Evolutionary conservation across 345 rosid species (phyloP).

Genomic region (Diplotaxis tenuifolia): DNA sequence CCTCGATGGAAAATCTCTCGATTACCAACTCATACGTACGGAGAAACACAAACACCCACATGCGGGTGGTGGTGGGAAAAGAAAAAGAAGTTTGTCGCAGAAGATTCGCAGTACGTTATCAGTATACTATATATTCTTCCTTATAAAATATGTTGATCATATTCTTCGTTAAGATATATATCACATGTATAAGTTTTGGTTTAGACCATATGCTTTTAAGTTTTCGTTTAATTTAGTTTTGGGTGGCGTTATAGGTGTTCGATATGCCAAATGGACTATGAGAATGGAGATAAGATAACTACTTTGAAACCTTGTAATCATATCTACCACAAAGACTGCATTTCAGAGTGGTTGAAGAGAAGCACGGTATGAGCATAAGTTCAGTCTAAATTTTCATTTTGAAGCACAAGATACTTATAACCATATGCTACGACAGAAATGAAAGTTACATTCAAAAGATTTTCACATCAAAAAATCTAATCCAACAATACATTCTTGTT

Average conservation of each 20-base stretch:
- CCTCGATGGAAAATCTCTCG: neutral
- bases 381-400: neutral
- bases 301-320: neutral
- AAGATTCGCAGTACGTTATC: neutral
- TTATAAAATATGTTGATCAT: neutral
- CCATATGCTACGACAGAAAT: neutral
- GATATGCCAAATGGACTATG: neutral
- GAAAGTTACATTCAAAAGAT: neutral
- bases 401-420: neutral
- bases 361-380: neutral
- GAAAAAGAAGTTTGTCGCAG: neutral
- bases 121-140: neutral
- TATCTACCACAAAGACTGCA: neutral
- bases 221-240: neutral
- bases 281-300: neutral
- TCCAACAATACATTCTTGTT: neutral
- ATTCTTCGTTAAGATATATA: neutral
- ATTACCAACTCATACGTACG: neutral
- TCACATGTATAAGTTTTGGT: neutral
- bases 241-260: neutral
- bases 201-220: neutral
- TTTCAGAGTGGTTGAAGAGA: neutral
- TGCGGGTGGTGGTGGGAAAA: conserved; percentile 4
- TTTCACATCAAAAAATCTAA: neutral
- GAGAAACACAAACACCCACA: neutral